Evolutionary conservation across 1,139 yeast genomes (phyloP), one percentile per base, ranked within the genome.

Genomic region (Tardiomyces blankii): DNA sequence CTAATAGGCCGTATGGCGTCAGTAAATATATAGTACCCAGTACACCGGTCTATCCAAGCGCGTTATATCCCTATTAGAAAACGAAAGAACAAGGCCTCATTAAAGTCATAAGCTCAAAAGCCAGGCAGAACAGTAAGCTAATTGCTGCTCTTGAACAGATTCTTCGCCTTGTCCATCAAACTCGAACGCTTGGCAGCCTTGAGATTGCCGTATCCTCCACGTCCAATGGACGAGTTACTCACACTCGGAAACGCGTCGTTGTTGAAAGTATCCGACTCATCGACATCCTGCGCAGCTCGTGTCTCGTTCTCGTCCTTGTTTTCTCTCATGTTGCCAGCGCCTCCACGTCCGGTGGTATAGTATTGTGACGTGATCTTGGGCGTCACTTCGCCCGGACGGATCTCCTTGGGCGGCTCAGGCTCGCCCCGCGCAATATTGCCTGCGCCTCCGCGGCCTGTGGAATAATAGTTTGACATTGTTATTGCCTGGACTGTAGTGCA

Each of bases 391-490:
- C 85, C 86, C 18, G 57, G 54, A 23, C 39, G 44, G 44, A 38
- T 49, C 52, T 16, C 45, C 54, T 33, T 54, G 56, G 55, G 77
- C 79, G 3, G 78, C 76, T 27, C 41, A 1, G 45, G 46, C 1
- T 27, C n/a, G 8, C 9, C 78, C 66, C 1, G 69, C 54, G 52
- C 74, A 48, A 83, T 78, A 59, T 83, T 83, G 8, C 91, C 91
- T 0, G 85, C 84, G 3, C 93, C 91, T 11, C 93, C 93, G 52
- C 93, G 72, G 11, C 91, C 91, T 0, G 87, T 80, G n/a, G 83
- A 76, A 53, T 72, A 54, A 49, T 54, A 58, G 21, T 46, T 46
- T 16, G 35, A 30, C 35, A 30, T 30, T 11, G 16, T 11, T 4
- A 30, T 9, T 14, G 16, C 35, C 9, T 30, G 9, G 16, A 30